phyloP scores from a whole-genome alignment of 257 asterid genomes.

The Pogostemon cablin region DNA sequence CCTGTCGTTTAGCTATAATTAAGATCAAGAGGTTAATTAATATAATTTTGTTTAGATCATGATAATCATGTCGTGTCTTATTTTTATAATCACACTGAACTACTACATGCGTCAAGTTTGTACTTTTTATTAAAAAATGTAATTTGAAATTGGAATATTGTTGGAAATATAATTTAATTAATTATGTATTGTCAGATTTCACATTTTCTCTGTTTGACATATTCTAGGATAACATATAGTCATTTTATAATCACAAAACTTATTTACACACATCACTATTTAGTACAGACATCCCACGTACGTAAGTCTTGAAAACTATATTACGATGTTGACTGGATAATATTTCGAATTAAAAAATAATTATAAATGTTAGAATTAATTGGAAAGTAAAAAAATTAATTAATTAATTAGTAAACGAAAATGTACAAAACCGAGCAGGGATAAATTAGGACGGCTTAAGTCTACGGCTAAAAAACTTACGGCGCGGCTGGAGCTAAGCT shows the following conservation, averaged over 20 bases:
- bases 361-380: background rate
- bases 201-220: background rate
- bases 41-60: constrained; percentile 25
- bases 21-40: constrained; percentile 13
- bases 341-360: no score
- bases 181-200: background rate
- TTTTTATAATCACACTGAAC: constrained; percentile 13
- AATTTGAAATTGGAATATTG: background rate
- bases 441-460: constrained; percentile 28
- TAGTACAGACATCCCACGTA: background rate
- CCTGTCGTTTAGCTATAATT: constrained; percentile 20
- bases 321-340: no score
- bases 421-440: constrained; percentile 47
- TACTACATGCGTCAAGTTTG: constrained; percentile 1
- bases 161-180: background rate
- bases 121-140: background rate
- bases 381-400: constrained; percentile 34
- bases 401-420: constrained; percentile 50
- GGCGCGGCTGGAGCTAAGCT: constrained; percentile 94
- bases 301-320: background rate
- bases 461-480: constrained; percentile 26
- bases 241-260: constrained; percentile 23
- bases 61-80: constrained; percentile 13
- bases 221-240: background rate
- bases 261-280: constrained; percentile 27